A percentile compares a stretch with the other conserved stretches of the same genome.
Conservation (phyloP, 805 yeast species). For the Wickerhamiella sorbophila region DNA sequence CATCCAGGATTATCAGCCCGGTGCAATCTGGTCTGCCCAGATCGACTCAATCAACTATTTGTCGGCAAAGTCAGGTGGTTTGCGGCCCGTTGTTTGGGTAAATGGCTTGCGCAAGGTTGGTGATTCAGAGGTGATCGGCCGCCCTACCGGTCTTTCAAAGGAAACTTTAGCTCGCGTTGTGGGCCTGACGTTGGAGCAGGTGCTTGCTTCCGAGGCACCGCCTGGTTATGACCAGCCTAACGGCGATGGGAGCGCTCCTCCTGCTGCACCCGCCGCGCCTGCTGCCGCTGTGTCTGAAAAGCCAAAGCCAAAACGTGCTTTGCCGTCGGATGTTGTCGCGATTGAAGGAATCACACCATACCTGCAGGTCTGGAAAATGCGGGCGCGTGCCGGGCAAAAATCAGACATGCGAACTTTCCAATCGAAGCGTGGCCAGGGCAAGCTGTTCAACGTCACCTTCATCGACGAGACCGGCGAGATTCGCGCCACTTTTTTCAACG, state of each 20-base stretch:
- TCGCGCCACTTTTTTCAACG: conserved; percentile 87
- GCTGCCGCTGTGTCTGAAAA: not conserved
- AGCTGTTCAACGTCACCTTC: conserved; percentile 73
- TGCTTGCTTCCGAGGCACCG: not conserved
- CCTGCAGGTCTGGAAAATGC: conserved; percentile 81
- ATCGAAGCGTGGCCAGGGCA: conserved; percentile 77
- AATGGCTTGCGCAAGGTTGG: not conserved
- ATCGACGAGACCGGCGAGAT: conserved; percentile 94
- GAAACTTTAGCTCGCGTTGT: not conserved
- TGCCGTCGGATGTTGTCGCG: conserved; percentile 15
- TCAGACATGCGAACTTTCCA: conserved; percentile 82
- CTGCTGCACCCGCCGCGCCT: not conserved
- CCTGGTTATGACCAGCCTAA: not conserved
- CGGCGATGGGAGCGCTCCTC: not conserved
- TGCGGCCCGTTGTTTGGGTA: not conserved
- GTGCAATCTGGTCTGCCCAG: not conserved
- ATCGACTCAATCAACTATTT: not conserved
- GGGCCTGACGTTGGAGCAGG: not conserved
- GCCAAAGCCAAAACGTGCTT: not conserved
- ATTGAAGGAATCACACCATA: conserved; percentile 54
- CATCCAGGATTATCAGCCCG: not conserved
- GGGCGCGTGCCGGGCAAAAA: conserved; percentile 81
- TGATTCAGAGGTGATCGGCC: not conserved
- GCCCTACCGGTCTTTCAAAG: not conserved
- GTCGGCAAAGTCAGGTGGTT: not conserved